These are phyloP conservation scores for Draba incana DNA, from an alignment of 345 rosid genomes.

Conservation along the genomic window DNA sequence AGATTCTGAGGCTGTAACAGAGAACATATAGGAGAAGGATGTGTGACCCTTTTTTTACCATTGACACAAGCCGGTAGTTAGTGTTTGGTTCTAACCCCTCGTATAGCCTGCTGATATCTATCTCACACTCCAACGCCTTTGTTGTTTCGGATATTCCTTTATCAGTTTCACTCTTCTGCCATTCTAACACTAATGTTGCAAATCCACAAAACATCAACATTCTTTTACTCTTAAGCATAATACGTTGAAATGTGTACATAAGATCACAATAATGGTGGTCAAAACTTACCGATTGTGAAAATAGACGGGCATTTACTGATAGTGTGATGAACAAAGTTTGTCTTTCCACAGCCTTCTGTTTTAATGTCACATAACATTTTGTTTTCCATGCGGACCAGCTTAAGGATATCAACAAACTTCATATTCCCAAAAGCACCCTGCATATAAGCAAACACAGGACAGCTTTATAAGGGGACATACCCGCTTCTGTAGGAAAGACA, in stretches of 20 bases:
- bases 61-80: conserved; percentile 23
- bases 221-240: not conserved
- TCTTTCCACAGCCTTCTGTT: conserved; percentile 26
- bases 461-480: not conserved
- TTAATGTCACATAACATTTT: conserved; percentile 19
- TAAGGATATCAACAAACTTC: conserved; percentile 22
- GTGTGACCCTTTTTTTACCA: conserved; percentile 5
- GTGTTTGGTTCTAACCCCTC: not conserved
- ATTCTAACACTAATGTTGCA: conserved; percentile 22
- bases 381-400: not conserved
- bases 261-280: not conserved
- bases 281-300: conserved; percentile 19
- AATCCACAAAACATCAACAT: conserved; percentile 1
- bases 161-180: conserved; percentile 15
- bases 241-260: not conserved
- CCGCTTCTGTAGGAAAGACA: not conserved
- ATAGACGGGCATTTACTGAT: conserved; percentile 5
- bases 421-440: conserved; percentile 19
- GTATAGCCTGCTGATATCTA: conserved; percentile 18
- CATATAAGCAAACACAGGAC: not conserved
- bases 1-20: not conserved
- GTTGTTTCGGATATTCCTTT: conserved; percentile 19
- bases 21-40: not conserved
- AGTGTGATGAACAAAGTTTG: conserved; percentile 6
- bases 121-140: conserved; percentile 20